Base-by-base conservation (phyloP, 441 rosid species). In the Eruca vesicaria region DNA sequence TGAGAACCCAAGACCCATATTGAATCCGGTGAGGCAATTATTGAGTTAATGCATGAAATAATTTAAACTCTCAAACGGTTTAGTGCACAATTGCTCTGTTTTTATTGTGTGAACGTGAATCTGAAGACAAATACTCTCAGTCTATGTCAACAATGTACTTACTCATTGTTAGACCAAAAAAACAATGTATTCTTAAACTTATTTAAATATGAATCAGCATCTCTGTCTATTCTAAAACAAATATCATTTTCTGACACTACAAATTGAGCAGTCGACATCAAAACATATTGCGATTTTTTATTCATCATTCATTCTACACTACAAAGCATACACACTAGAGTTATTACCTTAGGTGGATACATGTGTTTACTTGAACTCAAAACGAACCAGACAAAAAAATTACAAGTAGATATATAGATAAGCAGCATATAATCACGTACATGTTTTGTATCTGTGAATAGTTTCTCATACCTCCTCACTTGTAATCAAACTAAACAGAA, bases 371-470 rank as follows among this genome's bases (percentile, higher is more conserved):
- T 2, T 26, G 3, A 26, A 28, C 69, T 15, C 55, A 55, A 20
- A 68, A 55, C 38, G 45, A 20, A 23, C 36, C 41, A 45, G 52
- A 45, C 52, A 45, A 45, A 45, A 2, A 6, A 15, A 4, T 0
- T 8, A 56, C 16, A 56, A 9, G n/a, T n/a, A 21, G 2, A 23
- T 9, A n/a, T 2, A 21, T 5, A 16, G 15, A 48, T 15, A 66
- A 29, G 6, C 11, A 56, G 36, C 4, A 45, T 38, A 36, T 15
- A 16, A 5, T 21, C 20, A 45, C 18, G 23, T 63, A 38, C 36
- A 43, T 58, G 48, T 43, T 69, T 50, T 20, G 16, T 53, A 69
- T 68, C 52, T 21, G n/a, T 75, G 48, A 68, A 63, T 21, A 74
- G 8, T 45, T 50, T 48, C 53, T 6, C 28, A 45, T 21, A 16